phyloP scores from a whole-genome alignment of 129 eudicot genomes.

The Centaurea solstitialis region DNA sequence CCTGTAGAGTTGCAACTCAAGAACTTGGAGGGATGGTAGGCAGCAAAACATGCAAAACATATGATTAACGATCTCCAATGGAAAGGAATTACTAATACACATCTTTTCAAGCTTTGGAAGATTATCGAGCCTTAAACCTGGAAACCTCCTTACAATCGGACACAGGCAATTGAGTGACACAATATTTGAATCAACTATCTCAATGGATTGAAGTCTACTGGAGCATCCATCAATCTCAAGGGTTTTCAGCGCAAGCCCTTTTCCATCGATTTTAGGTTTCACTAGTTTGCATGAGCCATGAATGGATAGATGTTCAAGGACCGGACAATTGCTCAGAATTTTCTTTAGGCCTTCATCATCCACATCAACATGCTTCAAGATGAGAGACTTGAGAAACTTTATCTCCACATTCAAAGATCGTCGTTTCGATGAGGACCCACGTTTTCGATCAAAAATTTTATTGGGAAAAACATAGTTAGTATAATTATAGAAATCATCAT shows the following conservation, averaged over 20 bases:
- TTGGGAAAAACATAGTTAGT: constrained; percentile 23
- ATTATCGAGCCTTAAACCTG: constrained; percentile 11
- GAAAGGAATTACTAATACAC: constrained; percentile 22
- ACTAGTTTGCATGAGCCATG: constrained; percentile 27
- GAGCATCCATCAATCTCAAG: constrained; percentile 29
- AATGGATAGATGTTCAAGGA: constrained; percentile 23
- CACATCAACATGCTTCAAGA: constrained; percentile 37
- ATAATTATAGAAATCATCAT: constrained; percentile 24
- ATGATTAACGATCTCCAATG: background rate
- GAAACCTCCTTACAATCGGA: no score
- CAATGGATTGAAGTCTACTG: constrained; percentile 12
- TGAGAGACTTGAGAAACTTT: constrained; percentile 27
- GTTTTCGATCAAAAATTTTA: constrained; percentile 13
- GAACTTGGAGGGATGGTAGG: constrained; percentile 26
- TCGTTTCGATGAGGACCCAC: background rate
- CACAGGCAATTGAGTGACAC: constrained; percentile 33
- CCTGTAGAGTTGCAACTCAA: no score
- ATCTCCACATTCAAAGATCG: background rate
- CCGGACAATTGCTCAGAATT: constrained; percentile 22
- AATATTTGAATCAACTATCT: constrained; percentile 27
- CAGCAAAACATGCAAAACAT: constrained; percentile 33
- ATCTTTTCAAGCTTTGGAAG: constrained; percentile 42
- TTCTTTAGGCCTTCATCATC: constrained; percentile 31
- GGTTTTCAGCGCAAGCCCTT: constrained; percentile 23
- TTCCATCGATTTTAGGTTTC: constrained; percentile 26